Base-by-base conservation (phyloP, 495 filamentous ascomycete species). In the Aspergillus heteromorphus region DNA sequence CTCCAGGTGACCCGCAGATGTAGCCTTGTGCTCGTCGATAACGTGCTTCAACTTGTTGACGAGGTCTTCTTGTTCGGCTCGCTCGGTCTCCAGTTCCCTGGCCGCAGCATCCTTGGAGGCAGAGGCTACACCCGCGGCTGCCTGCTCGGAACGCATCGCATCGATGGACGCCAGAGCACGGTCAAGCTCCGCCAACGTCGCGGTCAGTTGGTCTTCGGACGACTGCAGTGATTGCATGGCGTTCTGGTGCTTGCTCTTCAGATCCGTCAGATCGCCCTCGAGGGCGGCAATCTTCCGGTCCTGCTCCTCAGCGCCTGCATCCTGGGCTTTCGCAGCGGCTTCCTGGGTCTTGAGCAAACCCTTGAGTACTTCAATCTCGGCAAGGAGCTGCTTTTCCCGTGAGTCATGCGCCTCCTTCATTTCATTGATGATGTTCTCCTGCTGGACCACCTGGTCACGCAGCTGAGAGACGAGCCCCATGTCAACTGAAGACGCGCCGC, bases 401-500 rank as follows among this genome's bases (percentile, higher is more conserved):
- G 71, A 64, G 14, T 79, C 77, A 61, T 97, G 85, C 2, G 76
- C 78, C 51, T 88, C 83, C n/a, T 85, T 86, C 62, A 97, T 73
- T 23, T 80, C 73, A 48, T 79, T 81, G 59, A 95, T 88, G 61
- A 91, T 82, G 54, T 81, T 84, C 69, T 97, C 91, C 59, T 84
- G 91, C 66, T 91, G 85, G 48, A 91, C 77, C 14, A 97, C 77
- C 66, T 97, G 90, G 45, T 92, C 90, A 47, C 89, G 85, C 72
- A 98, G 82, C 13, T 84, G 83, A 14, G 88, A 83, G n/a, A 97
- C 87, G 48, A 96, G 83, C 6, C 88, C 91, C 71, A 96, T 95
- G 62, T 98, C 93, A 67, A 97, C 87, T 13, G 91, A 88, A 10
- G 90, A 88, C 2, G 83, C 83, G 23, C 78, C 75, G 36, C 79